Conservation (phyloP, 179 eudicot species). For the Gypsophila paniculata region DNA sequence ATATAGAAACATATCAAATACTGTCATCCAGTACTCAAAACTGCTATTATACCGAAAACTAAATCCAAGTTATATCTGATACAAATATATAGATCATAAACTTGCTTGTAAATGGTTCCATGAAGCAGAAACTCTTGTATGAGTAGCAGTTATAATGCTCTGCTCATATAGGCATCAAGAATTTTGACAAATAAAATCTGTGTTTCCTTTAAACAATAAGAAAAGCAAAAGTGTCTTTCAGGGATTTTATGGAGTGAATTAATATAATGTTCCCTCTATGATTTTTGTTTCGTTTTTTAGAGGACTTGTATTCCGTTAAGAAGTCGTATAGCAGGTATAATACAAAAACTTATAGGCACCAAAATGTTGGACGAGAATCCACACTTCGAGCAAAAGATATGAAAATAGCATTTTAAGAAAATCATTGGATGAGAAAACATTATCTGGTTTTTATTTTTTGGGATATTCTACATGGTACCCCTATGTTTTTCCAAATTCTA, state of each 20-base stretch:
- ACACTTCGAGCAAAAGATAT: background rate
- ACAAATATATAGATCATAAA: background rate
- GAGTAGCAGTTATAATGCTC: background rate
- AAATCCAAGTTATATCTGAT: background rate
- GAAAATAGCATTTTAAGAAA: background rate
- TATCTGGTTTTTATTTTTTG: background rate
- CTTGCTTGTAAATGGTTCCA: background rate
- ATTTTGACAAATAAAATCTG: background rate
- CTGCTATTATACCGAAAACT: background rate
- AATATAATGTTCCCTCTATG: background rate
- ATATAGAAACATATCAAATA: background rate
- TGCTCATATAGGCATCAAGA: background rate
- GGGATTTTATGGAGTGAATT: background rate
- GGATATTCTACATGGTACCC: no score
- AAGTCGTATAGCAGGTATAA: background rate
- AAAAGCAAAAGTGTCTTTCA: background rate
- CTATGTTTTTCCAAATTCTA: no score
- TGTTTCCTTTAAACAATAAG: background rate
- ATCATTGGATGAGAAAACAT: constrained; percentile 1
- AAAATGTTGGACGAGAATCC: background rate
- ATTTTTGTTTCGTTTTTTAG: background rate
- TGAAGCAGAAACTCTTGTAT: background rate
- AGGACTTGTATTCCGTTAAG: background rate
- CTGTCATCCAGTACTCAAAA: background rate
- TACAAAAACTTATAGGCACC: background rate